Evolutionary conservation across 1,284 basidiomycete genomes (phyloP).

Genomic region (Cutaneotrichosporon spelunceum): DNA sequence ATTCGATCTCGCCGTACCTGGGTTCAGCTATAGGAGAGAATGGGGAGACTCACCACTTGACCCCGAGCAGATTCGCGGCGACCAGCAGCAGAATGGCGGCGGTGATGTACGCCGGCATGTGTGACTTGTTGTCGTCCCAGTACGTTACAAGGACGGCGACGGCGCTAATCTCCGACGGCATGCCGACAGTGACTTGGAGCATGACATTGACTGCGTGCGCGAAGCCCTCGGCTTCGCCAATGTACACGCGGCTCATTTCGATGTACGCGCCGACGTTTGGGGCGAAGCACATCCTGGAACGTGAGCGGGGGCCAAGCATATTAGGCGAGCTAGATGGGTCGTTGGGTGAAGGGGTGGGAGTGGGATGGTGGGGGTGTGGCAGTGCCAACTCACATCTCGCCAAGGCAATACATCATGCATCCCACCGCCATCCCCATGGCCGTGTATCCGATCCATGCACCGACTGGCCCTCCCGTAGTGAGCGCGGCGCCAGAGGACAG

Average conservation of each 20-base stretch:
- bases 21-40: not conserved
- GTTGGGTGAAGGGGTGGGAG: too few species aligned
- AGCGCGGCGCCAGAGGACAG: constrained; percentile 39
- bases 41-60: constrained; percentile 7
- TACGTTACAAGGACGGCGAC: constrained; percentile 69
- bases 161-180: constrained; percentile 66
- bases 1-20: constrained; percentile 51
- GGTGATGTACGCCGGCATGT: constrained; percentile 21
- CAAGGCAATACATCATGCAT: not conserved
- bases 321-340: too few species aligned
- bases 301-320: not conserved
- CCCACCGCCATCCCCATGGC: not conserved
- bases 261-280: constrained; percentile 26
- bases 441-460: not conserved
- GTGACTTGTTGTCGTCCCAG: constrained; percentile 60
- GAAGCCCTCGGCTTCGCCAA: constrained; percentile 25
- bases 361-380: too few species aligned
- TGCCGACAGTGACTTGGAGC: constrained; percentile 20
- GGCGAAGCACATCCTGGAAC: constrained; percentile 10
- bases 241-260: constrained; percentile 27
- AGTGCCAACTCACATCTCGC: not conserved
- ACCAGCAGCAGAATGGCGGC: constrained; percentile 14
- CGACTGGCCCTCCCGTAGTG: not conserved
- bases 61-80: constrained; percentile 17
- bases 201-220: constrained; percentile 24